These are phyloP conservation scores for Magnolia officinalis DNA, from an alignment of 164 flowering plant species.

Conservation along the genomic window DNA sequence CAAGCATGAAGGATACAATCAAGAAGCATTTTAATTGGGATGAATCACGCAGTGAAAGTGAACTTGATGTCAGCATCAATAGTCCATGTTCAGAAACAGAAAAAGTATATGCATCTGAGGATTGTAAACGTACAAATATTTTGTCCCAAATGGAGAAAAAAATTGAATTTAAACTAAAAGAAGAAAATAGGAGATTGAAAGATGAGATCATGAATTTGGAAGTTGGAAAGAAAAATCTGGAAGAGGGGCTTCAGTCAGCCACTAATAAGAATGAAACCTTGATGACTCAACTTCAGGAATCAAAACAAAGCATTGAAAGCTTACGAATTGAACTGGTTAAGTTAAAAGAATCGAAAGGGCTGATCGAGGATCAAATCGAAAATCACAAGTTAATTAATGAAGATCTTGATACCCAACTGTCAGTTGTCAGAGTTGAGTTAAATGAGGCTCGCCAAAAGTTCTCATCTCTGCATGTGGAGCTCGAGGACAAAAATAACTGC, in stretches of 20 bases:
- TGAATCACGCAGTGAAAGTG: constrained; percentile 39
- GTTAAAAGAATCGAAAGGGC: constrained; percentile 40
- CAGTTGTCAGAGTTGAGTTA: constrained; percentile 49
- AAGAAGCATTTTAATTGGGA: constrained; percentile 46
- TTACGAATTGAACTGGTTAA: constrained; percentile 39
- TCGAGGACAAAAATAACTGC: constrained; percentile 62
- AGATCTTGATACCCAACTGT: constrained; percentile 74
- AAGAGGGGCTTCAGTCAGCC: constrained; percentile 37
- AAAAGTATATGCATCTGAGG: constrained; percentile 6
- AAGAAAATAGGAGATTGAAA: constrained; percentile 40
- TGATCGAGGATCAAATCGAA: constrained; percentile 62
- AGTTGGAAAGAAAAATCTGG: constrained; percentile 36
- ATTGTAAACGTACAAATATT: constrained; percentile 7
- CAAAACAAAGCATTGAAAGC: constrained; percentile 32
- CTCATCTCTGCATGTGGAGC: constrained; percentile 65
- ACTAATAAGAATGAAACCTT: constrained; percentile 27
- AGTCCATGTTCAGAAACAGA: constrained; percentile 17
- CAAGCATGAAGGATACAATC: constrained; percentile 48
- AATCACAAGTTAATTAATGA: constrained; percentile 58
- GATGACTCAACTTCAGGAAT: constrained; percentile 43
- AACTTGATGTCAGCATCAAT: constrained; percentile 17
- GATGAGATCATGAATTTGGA: constrained; percentile 35
- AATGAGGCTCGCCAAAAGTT: constrained; percentile 56
- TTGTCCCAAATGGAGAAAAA: constrained; percentile 21
- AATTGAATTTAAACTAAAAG: constrained; percentile 24